Conservation (phyloP, 768 basidiomycete genomes). For the Clitopilus passeckerianus region DNA sequence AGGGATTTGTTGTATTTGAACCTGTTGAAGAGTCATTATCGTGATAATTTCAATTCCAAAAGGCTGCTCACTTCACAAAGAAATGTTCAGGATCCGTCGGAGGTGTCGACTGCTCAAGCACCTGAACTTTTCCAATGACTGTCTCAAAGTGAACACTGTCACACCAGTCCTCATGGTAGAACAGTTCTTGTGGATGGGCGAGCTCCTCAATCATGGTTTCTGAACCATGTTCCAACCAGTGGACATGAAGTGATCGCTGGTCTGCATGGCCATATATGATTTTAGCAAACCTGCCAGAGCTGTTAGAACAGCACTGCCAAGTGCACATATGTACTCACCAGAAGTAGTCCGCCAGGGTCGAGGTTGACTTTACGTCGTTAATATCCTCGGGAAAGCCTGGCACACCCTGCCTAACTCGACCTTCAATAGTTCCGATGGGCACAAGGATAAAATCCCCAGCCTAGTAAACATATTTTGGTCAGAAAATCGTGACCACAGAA, state of each 20-base stretch:
- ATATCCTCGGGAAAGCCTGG: conserved; percentile 26
- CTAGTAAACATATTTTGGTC: conserved; percentile 26
- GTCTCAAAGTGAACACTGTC: conserved; percentile 29
- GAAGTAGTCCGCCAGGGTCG: conserved; percentile 52
- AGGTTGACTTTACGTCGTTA: conserved; percentile 27
- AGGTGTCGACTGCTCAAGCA: conserved; percentile 26
- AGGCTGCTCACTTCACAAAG: conserved; percentile 50
- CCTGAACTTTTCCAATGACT: conserved; percentile 45
- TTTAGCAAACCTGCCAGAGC: conserved; percentile 55
- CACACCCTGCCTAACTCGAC: conserved; percentile 8
- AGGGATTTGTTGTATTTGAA: conserved; percentile 42
- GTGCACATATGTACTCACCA: conserved; percentile 37
- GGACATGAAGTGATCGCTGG: conserved; percentile 49
- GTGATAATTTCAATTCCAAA: neutral
- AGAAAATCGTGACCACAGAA: neutral
- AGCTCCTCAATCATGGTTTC: conserved; percentile 59
- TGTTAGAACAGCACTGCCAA: neutral
- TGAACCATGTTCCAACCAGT: conserved; percentile 71
- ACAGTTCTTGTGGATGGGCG: conserved; percentile 60
- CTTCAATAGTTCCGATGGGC: conserved; percentile 25
- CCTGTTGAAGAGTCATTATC: conserved; percentile 23
- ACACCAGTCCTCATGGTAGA: conserved; percentile 49
- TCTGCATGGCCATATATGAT: conserved; percentile 49
- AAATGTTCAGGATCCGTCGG: conserved; percentile 33
- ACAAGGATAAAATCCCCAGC: conserved; percentile 60